Evolutionary conservation across 2,329 filamentous ascomycete genomes (phyloP), one percentile per base, ranked within the genome.

Genomic region (Cytospora schulzeri): DNA sequence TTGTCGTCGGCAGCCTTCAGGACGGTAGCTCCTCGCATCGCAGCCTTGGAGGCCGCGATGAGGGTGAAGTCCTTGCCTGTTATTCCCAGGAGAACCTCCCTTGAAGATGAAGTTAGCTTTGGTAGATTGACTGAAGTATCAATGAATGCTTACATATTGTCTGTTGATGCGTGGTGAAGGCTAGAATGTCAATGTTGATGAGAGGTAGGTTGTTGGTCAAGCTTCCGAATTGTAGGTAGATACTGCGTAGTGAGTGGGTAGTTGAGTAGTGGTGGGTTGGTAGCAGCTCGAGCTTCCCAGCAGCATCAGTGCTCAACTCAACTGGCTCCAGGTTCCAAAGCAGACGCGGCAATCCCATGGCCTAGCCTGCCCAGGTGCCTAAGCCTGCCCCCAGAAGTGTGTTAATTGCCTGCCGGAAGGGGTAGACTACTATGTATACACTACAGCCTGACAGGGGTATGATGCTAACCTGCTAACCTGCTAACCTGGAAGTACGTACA

Each of bases 31-130:
- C 95, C 95, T 82, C 95, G 89, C 93, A 98, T 98, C 73, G 93
- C 92, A 76, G 95, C 95, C 84, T 99, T 98, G 69, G 93, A 98
- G 73, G 95, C 92, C 74, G 93, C 95, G 77, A 99, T 89, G 85
- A 99, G 88, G 82, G 93, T 96, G 79, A 97, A 99, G 87, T 99
- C 96, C 85, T 97, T 97, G 83, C 95, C 96, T 66, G 94, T 97
- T 79, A 99, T 97, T 75, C 95, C 95, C 72, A 99, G 87, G 76
- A 99, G 86, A 77, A 98, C 92, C 88, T 99, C 95, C 95, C 93
- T 98, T 67, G 31, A 57, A 56, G 38, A 67, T 56, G 51, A 41
- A 2, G 9, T 15, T 17, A 28, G 8, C 4, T 26, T 22, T 45
- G 2, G 17, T 3, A 22, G 4, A 15, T 24, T 8, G 55, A 14